Conservation (phyloP, 1,139 yeast species). For the Cylindricascospora bacillispora region DNA sequence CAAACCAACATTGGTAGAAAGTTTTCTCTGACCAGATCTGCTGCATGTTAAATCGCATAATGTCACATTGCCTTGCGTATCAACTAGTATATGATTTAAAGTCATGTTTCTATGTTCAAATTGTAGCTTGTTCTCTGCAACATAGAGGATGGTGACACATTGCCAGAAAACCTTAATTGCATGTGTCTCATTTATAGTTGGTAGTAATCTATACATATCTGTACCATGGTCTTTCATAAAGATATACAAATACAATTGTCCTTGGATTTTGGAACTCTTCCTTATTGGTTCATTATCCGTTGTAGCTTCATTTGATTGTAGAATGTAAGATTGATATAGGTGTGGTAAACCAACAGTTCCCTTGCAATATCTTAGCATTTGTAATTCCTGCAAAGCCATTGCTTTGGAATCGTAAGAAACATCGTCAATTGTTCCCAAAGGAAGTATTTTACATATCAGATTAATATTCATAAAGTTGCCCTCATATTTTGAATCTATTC, state of each 20-base stretch:
- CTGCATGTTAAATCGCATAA: constrained; percentile 48
- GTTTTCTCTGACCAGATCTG: constrained; percentile 30
- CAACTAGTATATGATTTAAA: constrained; percentile 43
- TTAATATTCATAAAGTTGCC: not conserved
- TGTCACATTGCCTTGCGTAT: constrained; percentile 31
- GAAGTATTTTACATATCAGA: constrained; percentile 13
- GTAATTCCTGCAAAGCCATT: constrained; percentile 20
- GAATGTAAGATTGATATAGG: constrained; percentile 15
- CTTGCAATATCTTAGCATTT: constrained; percentile 13
- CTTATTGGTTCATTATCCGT: too few species aligned
- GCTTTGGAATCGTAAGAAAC: constrained; percentile 11
- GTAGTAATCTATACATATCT: constrained; percentile 3
- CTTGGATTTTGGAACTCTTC: constrained; percentile 1
- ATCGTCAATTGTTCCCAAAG: constrained; percentile 10
- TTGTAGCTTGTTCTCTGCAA: constrained; percentile 36
- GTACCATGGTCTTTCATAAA: constrained; percentile 22
- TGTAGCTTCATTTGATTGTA: constrained; percentile 5
- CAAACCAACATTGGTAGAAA: constrained; percentile 27
- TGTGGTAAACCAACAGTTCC: constrained; percentile 22
- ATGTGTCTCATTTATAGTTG: constrained; percentile 37
- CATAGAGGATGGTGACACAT: constrained; percentile 34
- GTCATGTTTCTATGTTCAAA: constrained; percentile 62
- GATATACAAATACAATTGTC: constrained; percentile 11
- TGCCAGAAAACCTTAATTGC: constrained; percentile 42
- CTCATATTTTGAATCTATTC: constrained; percentile 5